Evolutionary conservation across 75 land plant genomes (phyloP).

Genomic region (Cryptomeria japonica): DNA sequence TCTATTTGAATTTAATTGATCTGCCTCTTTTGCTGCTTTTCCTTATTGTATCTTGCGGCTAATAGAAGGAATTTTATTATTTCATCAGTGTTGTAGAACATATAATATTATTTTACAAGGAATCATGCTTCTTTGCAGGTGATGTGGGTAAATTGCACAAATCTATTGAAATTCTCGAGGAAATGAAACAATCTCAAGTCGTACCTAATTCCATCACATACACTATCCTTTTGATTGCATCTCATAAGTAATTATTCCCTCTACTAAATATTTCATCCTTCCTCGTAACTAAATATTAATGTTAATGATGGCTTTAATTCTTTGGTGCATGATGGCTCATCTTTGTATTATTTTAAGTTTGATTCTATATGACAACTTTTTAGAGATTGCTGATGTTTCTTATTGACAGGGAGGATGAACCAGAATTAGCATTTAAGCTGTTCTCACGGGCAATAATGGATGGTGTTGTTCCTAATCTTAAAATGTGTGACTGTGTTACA

Average conservation of each 20-base stretch:
- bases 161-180: constrained; percentile 60
- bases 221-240: constrained; percentile 63
- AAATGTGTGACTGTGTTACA: constrained; percentile 69
- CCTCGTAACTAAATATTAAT: not conserved
- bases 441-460: constrained; percentile 57
- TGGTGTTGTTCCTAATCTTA: constrained; percentile 57
- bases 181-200: constrained; percentile 56
- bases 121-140: constrained; percentile 42
- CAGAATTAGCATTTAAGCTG: constrained; percentile 61
- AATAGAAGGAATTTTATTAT: not conserved
- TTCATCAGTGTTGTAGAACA: not conserved
- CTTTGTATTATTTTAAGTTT: not conserved
- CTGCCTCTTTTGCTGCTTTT: not conserved
- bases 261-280: not conserved
- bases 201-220: constrained; percentile 73
- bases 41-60: not conserved
- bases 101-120: not conserved
- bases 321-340: not conserved
- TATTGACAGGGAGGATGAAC: constrained; percentile 57
- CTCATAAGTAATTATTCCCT: constrained; percentile 60
- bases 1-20: not conserved
- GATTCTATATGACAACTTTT: not conserved
- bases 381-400: not conserved
- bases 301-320: not conserved
- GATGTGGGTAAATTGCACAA: constrained; percentile 62